phyloP scores from a whole-genome alignment of 805 yeast species.

The Kazachstania kunashirensis region DNA sequence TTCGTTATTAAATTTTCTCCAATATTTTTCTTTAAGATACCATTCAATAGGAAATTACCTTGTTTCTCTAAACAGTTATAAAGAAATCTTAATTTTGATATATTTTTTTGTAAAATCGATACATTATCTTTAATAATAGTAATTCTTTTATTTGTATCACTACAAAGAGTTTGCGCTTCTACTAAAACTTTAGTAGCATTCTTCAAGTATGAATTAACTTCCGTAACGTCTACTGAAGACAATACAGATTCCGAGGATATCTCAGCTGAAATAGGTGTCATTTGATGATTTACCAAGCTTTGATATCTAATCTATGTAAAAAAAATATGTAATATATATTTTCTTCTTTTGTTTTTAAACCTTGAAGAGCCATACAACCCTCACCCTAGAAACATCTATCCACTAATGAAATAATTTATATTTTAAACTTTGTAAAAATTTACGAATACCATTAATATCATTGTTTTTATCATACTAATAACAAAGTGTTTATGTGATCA shows the following conservation, averaged over 20 bases:
- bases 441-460: too few relatives aligned
- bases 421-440: too few relatives aligned
- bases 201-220: background rate
- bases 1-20: constrained; percentile 22
- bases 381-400: too few relatives aligned
- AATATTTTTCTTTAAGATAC: constrained; percentile 24
- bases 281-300: too few relatives aligned
- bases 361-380: too few relatives aligned
- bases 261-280: background rate
- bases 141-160: constrained; percentile 34
- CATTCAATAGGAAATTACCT: constrained; percentile 31
- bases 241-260: background rate
- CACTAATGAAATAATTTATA: too few relatives aligned
- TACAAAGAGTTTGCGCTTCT: constrained; percentile 42
- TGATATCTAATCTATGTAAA: too few relatives aligned
- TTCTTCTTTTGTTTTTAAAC: too few relatives aligned
- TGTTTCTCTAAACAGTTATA: constrained; percentile 41
- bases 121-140: background rate
- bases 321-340: too few relatives aligned
- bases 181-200: constrained; percentile 29
- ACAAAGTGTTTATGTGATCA: too few relatives aligned
- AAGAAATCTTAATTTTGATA: constrained; percentile 33
- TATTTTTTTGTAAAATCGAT: background rate
- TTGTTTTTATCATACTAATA: too few relatives aligned
- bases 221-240: background rate